Evolutionary conservation across 352 stramenopile genomes (phyloP).

Genomic region (Globisporangium lucens): DNA sequence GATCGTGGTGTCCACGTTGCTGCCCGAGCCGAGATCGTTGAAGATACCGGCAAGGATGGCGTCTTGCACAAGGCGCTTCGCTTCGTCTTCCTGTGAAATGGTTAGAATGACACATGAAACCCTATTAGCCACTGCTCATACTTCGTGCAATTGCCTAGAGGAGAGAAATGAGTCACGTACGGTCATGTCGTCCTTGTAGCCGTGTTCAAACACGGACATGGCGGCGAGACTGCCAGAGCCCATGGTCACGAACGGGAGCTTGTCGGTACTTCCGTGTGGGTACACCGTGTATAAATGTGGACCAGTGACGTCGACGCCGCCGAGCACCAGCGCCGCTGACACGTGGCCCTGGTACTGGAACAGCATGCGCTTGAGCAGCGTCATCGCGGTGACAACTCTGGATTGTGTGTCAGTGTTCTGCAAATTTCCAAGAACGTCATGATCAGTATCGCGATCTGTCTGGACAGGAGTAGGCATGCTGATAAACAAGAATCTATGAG

Average conservation of each 20-base stretch:
- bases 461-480: background rate
- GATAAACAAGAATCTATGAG: background rate
- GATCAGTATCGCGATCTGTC: background rate
- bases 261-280: conserved; percentile 96
- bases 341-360: conserved; percentile 97
- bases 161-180: conserved; percentile 18
- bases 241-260: conserved; percentile 98
- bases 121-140: too few species aligned
- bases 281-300: conserved; percentile 98
- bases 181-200: conserved; percentile 95
- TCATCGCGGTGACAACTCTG: conserved; percentile 96
- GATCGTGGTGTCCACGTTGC: conserved; percentile 96
- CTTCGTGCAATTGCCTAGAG: too few species aligned
- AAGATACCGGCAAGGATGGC: conserved; percentile 97
- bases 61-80: conserved; percentile 95
- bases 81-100: conserved; percentile 85
- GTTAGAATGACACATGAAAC: too few species aligned
- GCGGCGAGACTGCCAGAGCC: conserved; percentile 97
- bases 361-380: conserved; percentile 95
- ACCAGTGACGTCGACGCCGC: conserved; percentile 95
- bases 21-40: conserved; percentile 97
- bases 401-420: conserved; percentile 84
- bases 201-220: conserved; percentile 96
- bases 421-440: background rate
- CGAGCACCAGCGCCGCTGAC: conserved; percentile 95